Percentiles rank a stretch among this genome's conserved stretches.
phyloP scores from a whole-genome alignment of 352 stramenopile species.

The Phytophthora sojae region DNA sequence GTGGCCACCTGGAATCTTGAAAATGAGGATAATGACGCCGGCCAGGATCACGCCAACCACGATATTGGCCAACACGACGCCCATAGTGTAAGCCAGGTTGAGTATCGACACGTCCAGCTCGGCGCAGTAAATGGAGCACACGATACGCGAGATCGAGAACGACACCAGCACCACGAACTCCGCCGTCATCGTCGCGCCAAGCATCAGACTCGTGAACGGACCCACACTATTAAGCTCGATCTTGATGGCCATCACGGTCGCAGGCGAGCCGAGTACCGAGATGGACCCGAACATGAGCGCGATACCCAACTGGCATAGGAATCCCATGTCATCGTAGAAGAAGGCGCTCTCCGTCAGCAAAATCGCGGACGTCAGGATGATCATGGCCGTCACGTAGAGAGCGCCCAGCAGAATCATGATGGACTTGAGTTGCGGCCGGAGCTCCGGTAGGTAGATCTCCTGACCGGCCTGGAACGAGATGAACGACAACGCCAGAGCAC shows the following conservation, averaged over 20 bases:
- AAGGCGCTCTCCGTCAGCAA: neutral
- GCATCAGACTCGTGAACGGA: conserved; percentile 80
- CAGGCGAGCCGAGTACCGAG: no score
- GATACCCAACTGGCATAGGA: no score
- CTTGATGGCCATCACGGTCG: no score
- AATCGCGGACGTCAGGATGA: neutral
- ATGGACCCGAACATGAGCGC: no score
- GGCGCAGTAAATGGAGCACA: conserved; percentile 70
- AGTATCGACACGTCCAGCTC: conserved; percentile 61
- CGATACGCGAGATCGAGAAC: conserved; percentile 71
- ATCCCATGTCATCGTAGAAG: neutral
- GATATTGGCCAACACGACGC: conserved; percentile 62
- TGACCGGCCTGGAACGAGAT: neutral
- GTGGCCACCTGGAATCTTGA: conserved; percentile 55
- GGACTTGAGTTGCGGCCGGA: neutral
- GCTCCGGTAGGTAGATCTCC: neutral
- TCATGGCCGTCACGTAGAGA: neutral
- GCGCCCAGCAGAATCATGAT: neutral
- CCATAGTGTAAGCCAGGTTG: conserved; percentile 65
- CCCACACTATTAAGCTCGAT: conserved; percentile 62
- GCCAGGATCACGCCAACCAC: conserved; percentile 52
- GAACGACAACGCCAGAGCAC: neutral
- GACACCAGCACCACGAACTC: conserved; percentile 81
- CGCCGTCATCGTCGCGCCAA: conserved; percentile 71
- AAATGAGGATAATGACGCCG: conserved; percentile 62